phyloP scores from a whole-genome alignment of 169 alveolate species.

The Plasmodium gonderi region DNA sequence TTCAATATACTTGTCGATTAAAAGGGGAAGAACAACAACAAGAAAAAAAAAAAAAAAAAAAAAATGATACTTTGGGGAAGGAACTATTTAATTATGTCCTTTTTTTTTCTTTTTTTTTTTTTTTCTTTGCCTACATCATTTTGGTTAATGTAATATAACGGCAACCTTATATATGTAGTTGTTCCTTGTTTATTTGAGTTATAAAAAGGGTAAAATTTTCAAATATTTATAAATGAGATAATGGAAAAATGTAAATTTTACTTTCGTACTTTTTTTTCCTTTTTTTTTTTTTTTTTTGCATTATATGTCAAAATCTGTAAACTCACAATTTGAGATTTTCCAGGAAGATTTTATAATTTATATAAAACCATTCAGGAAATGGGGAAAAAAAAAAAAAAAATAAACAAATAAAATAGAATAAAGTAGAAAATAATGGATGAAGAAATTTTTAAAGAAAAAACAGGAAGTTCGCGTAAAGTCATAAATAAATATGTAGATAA shows the following conservation, averaged over 20 bases:
- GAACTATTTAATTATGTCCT: not conserved
- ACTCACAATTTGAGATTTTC: not conserved
- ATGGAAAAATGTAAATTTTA: not conserved
- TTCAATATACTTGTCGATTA: not conserved
- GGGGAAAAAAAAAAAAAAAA: not conserved
- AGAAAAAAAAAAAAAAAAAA: not conserved
- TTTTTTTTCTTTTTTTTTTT: not conserved
- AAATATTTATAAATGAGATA: not conserved
- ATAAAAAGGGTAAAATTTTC: not conserved
- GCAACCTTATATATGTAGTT: not conserved
- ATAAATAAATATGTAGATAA: not conserved
- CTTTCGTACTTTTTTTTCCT: not conserved
- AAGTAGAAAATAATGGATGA: not conserved
- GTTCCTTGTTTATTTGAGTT: not conserved
- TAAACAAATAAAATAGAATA: not conserved
- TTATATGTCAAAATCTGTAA: not conserved
- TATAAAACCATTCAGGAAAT: not conserved
- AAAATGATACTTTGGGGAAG: not conserved
- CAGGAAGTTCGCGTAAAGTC: not conserved
- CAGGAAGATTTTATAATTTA: not conserved
- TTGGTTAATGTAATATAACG: not conserved
- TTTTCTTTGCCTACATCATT: too few species aligned
- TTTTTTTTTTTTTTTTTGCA: not conserved
- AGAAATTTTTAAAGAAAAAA: not conserved
- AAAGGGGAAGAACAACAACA: not conserved